A percentile compares a stretch with the other conserved stretches of the same genome.
Conservation (phyloP, 257 asterid species). For the Coffea canephora region DNA sequence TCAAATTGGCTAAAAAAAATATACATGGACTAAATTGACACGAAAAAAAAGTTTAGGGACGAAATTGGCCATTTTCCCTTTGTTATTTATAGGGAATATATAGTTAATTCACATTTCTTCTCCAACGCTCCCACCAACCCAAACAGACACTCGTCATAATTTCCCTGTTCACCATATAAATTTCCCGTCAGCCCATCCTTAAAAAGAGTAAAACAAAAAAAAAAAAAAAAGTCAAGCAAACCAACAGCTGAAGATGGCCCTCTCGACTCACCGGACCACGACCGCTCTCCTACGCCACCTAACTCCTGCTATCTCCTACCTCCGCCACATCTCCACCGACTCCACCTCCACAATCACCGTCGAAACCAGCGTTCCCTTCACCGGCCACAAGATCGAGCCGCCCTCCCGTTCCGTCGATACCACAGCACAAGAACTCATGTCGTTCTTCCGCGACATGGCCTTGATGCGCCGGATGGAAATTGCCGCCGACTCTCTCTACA, state of each 20-base stretch:
- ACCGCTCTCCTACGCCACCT: constrained; percentile 34
- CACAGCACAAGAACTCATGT: constrained; percentile 56
- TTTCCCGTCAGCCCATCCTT: not conserved
- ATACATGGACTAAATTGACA: no score
- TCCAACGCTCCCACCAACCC: not conserved
- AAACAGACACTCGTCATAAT: no score
- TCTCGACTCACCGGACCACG: constrained; percentile 51
- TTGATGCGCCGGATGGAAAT: constrained; percentile 96
- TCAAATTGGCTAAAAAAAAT: no score
- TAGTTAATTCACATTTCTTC: not conserved
- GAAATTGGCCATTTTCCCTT: no score
- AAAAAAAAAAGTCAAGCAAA: not conserved
- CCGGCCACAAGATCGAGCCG: constrained; percentile 80
- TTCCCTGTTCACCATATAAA: not conserved
- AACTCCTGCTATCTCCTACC: constrained; percentile 29
- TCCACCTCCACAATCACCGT: constrained; percentile 59
- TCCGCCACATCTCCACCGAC: constrained; percentile 57
- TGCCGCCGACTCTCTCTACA: constrained; percentile 95
- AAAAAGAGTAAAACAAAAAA: not conserved
- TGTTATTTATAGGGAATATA: no score
- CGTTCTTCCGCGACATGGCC: constrained; percentile 80
- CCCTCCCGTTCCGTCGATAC: constrained; percentile 84
- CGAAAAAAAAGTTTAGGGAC: no score
- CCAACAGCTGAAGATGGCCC: constrained; percentile 53
- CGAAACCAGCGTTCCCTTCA: constrained; percentile 86